Evolutionary conservation across 441 rosid species (phyloP), one percentile per base, ranked within the genome.

Genomic region (Codiaeum variegatum): DNA sequence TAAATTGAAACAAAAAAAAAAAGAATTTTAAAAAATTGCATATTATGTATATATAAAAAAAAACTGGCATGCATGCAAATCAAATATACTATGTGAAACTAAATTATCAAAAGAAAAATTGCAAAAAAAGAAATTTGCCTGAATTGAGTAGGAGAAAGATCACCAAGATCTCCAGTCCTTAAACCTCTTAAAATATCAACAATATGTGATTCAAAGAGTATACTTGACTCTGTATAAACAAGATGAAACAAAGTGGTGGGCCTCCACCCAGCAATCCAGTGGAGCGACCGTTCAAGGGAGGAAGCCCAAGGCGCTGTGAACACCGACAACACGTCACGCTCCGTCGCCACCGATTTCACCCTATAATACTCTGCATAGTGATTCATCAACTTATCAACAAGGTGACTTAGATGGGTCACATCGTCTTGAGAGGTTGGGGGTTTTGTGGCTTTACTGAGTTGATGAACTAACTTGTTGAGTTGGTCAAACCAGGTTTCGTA

Each of bases 221-320:
- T 86, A 75, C 96, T 90, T 0, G 97, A 88, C 81, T 93, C 93
- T 0, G 94, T 88, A 76, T 91, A 94, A 55, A 91, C 79, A 49
- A 91, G 79, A 76, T 90, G 97, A 79, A 90, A 90, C 76, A 85
- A 82, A 19, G 90, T 90, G 69, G 95, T 88, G 75, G 97, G 95
- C 23, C 96, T 71, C 89, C 94, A 91, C 49, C 91, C 93, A 0
- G 88, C 88, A 4, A 90, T 85, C 98, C 97, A 91, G 59, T 89
- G 88, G 74, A 94, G 96, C 0, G 94, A 86, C 26, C 92, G 81
- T 80, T 91, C 97, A 4, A 94, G 87, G 55, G 88, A 69, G 40
- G 97, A 79, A 62, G 88, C 81, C 97, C 98, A 93, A 0, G 94
- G 90, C 4, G 94, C 85, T 0, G 90, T 84, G 47, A 90, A 77